Percentiles rank a stretch among this genome's conserved stretches.
These are phyloP conservation scores for Penicillium sp. DNA, from an alignment of 2,329 filamentous ascomycete genomes.

Conservation along the genomic window DNA sequence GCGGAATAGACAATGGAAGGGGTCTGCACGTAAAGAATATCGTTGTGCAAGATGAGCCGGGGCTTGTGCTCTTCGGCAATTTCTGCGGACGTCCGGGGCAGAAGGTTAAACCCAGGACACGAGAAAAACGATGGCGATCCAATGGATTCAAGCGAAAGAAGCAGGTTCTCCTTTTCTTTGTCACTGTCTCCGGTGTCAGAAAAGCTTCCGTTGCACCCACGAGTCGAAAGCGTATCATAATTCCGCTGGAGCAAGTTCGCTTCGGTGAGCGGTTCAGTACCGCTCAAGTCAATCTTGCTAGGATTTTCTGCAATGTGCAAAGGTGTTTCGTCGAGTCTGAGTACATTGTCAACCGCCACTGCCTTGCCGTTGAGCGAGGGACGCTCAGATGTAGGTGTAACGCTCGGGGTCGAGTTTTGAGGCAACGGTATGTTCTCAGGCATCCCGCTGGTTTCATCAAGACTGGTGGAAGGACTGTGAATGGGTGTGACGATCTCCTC, in stretches of 20 bases:
- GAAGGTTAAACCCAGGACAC: background rate
- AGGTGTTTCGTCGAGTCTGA: background rate
- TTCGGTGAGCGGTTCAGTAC: background rate
- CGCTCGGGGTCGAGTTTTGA: background rate
- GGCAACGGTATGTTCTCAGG: background rate
- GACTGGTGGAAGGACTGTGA: slow-evolving; percentile 7
- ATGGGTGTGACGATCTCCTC: background rate
- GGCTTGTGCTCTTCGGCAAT: background rate
- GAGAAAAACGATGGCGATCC: background rate
- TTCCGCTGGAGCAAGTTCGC: background rate
- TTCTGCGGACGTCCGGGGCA: background rate
- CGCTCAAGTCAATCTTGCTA: background rate
- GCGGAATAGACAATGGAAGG: slow-evolving; percentile 10
- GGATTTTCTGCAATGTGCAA: background rate
- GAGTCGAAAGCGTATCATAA: slow-evolving; percentile 12
- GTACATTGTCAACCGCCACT: background rate
- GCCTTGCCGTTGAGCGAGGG: background rate
- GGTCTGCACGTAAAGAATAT: slow-evolving; percentile 19
- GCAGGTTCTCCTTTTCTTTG: background rate
- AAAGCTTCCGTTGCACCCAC: slow-evolving; percentile 11
- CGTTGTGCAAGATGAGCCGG: slow-evolving; percentile 15
- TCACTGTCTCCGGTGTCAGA: slow-evolving; percentile 2
- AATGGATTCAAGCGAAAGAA: background rate
- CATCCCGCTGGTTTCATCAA: background rate
- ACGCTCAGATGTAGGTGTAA: background rate